These are phyloP conservation scores for Neonectria sp. DNA, from an alignment of 2,329 filamentous ascomycete genomes.

Conservation along the genomic window DNA sequence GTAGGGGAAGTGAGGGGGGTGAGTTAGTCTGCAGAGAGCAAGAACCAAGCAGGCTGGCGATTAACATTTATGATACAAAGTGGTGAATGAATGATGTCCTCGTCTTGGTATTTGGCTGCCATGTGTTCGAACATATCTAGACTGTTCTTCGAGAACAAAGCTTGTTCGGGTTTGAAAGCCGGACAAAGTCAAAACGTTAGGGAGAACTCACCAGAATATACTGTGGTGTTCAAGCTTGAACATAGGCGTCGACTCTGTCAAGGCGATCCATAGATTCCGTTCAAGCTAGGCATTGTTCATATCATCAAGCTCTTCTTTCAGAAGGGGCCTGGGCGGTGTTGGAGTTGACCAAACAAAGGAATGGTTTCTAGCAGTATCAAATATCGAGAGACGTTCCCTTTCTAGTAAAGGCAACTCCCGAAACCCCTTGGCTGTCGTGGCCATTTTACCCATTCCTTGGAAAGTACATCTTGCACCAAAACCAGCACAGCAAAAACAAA, in stretches of 20 bases:
- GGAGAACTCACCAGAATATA: neutral
- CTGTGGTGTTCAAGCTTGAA: neutral
- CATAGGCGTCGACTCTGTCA: neutral
- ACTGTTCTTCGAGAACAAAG: neutral
- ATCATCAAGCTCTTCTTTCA: neutral
- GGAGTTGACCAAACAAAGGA: conserved; percentile 5
- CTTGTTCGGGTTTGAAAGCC: neutral
- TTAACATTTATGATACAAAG: neutral
- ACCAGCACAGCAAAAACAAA: neutral
- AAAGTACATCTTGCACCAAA: neutral
- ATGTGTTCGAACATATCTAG: neutral
- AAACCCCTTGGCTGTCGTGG: neutral
- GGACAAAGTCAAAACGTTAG: neutral
- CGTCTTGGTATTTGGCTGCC: neutral
- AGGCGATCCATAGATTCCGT: neutral
- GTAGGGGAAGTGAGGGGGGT: neutral
- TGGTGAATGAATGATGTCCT: neutral
- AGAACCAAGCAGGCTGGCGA: neutral
- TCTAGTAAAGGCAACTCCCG: neutral
- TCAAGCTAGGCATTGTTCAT: neutral
- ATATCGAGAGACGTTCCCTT: neutral
- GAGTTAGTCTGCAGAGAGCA: no score
- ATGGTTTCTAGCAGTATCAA: conserved; percentile 2
- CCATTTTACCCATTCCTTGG: neutral
- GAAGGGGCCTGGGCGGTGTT: neutral